Base-by-base conservation (phyloP, 805 yeast genomes). In the Barnettozyma botsteinii region DNA sequence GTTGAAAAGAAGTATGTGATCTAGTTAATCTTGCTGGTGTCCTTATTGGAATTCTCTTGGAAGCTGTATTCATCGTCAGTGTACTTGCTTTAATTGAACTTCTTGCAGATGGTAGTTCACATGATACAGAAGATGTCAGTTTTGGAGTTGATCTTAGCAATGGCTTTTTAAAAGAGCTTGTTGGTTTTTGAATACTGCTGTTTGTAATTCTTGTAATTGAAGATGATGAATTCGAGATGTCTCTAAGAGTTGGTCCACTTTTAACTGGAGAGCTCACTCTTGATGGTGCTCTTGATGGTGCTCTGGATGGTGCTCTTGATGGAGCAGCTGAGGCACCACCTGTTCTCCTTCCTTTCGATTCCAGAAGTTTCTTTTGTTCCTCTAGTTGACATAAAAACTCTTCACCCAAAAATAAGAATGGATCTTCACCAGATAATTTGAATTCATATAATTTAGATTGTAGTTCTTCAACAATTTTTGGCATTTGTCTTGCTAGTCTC, bases 401-500 rank as follows among this genome's bases (percentile, higher is more conserved):
- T 9, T 57, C 55, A 4, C 53, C 45, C 27, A 65, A 45, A 9
- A 55, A 48, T 11, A 45, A 41, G 2, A 54, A 24, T 17, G 72
- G 64, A 36, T 62, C 56, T 1, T 65, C 64, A 43, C 65, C 61
- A 3, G 51, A 46, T 7, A 58, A 51, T 47, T 81, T 79, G 65
- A 75, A 84, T 11, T 62, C 64, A 4, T 50, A 43, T 5, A 85
- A 51, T 36, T 72, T 72, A 1, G 46, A 31, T 44, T 71, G 73
- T 35, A 91, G 60, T 1, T 67, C 73, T 4, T 64, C 60, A 9
- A 85, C 61, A 0, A 83, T 67, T 27, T 67, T 65, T 0, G 98
- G 98, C 49, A 85, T 64, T 49, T 74, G 73, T 53, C 77, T 77
- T n/a, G 74, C 62, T 7, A 89, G 67, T 39, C 73, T 72, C 49